A percentile compares a stretch with the other conserved stretches of the same genome.
phyloP scores from a whole-genome alignment of 352 stramenopile species.

The Pythium plurisporium region DNA sequence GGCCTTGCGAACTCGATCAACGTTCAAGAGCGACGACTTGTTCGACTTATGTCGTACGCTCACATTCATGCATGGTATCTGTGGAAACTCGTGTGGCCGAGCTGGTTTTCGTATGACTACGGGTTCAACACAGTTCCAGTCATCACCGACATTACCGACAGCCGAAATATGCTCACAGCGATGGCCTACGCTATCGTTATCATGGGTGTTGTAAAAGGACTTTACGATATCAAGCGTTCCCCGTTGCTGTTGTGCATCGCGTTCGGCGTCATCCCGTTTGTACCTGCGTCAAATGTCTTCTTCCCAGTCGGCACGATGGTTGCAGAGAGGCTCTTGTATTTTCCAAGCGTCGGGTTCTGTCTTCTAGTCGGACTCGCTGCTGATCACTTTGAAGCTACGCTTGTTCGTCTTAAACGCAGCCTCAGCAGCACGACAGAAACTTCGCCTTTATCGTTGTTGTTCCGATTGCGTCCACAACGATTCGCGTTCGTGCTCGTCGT shows the following conservation, averaged over 20 bases:
- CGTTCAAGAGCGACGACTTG: slow-evolving; percentile 29
- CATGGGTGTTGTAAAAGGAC: slow-evolving; percentile 18
- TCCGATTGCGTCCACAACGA: neutral
- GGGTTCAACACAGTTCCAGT: slow-evolving; percentile 84
- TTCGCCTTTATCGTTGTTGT: neutral
- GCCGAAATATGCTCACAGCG: slow-evolving; percentile 55
- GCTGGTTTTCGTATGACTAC: slow-evolving; percentile 88
- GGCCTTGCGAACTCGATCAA: slow-evolving; percentile 87
- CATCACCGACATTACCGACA: slow-evolving; percentile 47
- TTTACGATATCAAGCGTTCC: slow-evolving; percentile 19
- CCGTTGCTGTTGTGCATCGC: slow-evolving; percentile 52
- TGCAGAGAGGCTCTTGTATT: slow-evolving; percentile 89
- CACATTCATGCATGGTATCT: slow-evolving; percentile 87
- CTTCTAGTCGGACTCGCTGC: slow-evolving; percentile 46
- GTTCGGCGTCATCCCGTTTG: slow-evolving; percentile 82
- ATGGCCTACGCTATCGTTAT: slow-evolving; percentile 54
- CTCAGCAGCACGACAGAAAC: neutral
- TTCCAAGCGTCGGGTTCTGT: slow-evolving; percentile 86
- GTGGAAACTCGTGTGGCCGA: slow-evolving; percentile 87
- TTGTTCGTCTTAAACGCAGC: slow-evolving; percentile 2
- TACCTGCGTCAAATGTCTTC: slow-evolving; percentile 88
- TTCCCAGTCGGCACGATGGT: slow-evolving; percentile 90
- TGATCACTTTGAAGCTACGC: slow-evolving; percentile 23
- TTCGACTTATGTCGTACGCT: slow-evolving; percentile 69
- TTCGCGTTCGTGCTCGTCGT: slow-evolving; percentile 3